Evolutionary conservation across 2,329 filamentous ascomycete species (phyloP).

Genomic region (Diplodia seriata): DNA sequence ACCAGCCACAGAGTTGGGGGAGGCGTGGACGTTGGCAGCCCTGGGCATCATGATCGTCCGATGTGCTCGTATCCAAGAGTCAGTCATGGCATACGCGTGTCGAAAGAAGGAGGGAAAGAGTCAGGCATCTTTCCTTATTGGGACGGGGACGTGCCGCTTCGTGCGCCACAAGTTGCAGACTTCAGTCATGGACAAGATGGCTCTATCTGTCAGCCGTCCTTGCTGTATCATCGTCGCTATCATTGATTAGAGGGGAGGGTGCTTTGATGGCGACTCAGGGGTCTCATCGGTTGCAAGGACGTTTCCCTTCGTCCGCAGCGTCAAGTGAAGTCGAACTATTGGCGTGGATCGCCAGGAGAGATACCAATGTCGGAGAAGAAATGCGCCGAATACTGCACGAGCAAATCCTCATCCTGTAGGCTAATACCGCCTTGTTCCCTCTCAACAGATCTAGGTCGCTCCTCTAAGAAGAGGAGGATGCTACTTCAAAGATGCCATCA

Average conservation of each 20-base stretch:
- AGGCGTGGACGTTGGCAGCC: background rate
- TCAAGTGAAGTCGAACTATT: background rate
- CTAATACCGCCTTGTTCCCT: no score
- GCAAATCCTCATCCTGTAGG: background rate
- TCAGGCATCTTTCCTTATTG: background rate
- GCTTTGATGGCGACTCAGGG: background rate
- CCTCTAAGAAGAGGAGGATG: no score
- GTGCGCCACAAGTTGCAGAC: background rate
- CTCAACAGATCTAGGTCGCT: no score
- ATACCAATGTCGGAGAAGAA: background rate
- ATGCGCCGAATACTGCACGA: background rate
- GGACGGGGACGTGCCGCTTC: background rate
- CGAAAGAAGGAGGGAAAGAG: background rate
- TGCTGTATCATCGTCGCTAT: background rate
- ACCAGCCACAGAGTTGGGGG: background rate
- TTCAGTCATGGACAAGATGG: background rate
- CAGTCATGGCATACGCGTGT: background rate
- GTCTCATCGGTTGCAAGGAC: background rate
- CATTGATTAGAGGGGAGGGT: background rate
- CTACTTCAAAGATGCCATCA: no score
- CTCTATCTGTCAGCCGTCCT: background rate
- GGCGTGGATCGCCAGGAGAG: background rate
- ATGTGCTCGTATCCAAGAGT: background rate
- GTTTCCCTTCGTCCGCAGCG: background rate
- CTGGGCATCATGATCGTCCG: background rate